These are phyloP conservation scores for Penicillium ucsense DNA, from an alignment of 495 filamentous ascomycete species.

Conservation along the genomic window DNA sequence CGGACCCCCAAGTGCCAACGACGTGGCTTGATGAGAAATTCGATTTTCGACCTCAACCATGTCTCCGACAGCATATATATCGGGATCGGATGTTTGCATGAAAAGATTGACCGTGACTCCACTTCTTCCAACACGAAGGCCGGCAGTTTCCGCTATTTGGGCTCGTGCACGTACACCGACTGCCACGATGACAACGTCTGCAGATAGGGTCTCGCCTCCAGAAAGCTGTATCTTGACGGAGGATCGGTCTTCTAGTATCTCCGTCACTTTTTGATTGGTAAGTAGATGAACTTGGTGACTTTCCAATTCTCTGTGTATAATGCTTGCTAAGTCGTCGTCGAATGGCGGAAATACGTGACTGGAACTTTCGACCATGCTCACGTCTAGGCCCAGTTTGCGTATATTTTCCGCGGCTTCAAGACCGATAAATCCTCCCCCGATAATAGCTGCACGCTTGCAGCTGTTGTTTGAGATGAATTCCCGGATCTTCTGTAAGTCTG, in stretches of 20 bases:
- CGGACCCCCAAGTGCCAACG: neutral
- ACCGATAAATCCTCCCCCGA: neutral
- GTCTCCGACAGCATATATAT: constrained; percentile 1
- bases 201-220: neutral
- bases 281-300: neutral
- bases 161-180: neutral
- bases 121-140: neutral
- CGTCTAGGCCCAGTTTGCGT: neutral
- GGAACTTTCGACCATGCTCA: neutral
- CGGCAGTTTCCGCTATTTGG: neutral
- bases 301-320: neutral
- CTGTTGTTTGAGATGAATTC: neutral
- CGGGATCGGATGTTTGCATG: constrained; percentile 1
- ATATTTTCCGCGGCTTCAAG: neutral
- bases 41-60: neutral
- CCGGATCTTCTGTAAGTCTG: neutral
- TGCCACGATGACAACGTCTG: neutral
- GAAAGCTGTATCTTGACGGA: too few species aligned
- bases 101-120: neutral
- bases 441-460: neutral
- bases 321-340: neutral
- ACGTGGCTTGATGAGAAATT: neutral
- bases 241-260: too few species aligned
- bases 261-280: too few species aligned
- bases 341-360: neutral